phyloP scores from a whole-genome alignment of 331 rosid genomes.

The Stylosanthes scabra region DNA sequence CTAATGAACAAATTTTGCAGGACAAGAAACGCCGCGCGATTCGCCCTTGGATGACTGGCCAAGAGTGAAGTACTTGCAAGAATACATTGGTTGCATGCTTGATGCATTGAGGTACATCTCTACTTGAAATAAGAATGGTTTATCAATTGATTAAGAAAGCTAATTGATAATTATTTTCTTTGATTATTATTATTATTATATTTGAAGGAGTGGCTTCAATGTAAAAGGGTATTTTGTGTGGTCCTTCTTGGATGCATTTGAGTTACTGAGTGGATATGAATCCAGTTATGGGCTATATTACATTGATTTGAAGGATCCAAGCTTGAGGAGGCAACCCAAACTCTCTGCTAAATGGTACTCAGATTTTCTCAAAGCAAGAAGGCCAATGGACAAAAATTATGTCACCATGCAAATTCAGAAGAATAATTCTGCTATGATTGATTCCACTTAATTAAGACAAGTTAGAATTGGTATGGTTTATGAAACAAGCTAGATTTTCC shows the following conservation, averaged over 20 bases:
- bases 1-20: constrained; percentile 22
- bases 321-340: constrained; percentile 62
- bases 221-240: constrained; percentile 65
- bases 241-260: constrained; percentile 67
- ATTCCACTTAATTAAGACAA: background rate
- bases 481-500: no score
- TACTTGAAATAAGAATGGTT: background rate
- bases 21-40: constrained; percentile 48
- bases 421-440: constrained; percentile 20
- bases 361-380: constrained; percentile 46
- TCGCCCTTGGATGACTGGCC: constrained; percentile 58
- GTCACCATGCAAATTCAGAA: constrained; percentile 28
- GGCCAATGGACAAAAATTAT: constrained; percentile 18
- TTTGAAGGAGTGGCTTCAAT: constrained; percentile 66
- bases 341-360: constrained; percentile 72
- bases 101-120: constrained; percentile 48
- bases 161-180: background rate
- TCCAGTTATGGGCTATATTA: constrained; percentile 53
- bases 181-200: constrained; percentile 3
- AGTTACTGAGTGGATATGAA: constrained; percentile 51
- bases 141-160: background rate
- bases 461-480: background rate
- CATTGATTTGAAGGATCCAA: constrained; percentile 55
- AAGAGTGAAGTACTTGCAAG: constrained; percentile 52
- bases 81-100: constrained; percentile 40